These are phyloP conservation scores for Butyriboletus appendiculatus DNA, from an alignment of 1,284 basidiomycete species.

Conservation along the genomic window DNA sequence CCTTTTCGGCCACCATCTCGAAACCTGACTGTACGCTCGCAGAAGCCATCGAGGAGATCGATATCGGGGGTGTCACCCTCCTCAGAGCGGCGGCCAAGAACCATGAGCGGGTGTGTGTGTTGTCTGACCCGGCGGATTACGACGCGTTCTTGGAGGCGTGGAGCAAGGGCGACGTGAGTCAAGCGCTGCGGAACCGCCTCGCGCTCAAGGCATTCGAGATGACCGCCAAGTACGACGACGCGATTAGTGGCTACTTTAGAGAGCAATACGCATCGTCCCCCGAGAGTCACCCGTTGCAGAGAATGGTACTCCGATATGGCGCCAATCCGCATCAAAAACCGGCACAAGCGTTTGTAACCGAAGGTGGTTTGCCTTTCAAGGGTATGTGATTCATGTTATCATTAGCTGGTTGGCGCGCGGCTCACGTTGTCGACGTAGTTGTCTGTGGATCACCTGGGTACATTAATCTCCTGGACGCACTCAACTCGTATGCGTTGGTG, in stretches of 20 bases:
- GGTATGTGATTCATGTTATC: conserved; percentile 47
- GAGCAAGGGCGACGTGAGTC: conserved; percentile 72
- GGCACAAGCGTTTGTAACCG: conserved; percentile 93
- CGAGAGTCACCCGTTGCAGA: conserved; percentile 75
- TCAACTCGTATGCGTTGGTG: conserved; percentile 97
- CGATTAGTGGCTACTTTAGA: conserved; percentile 96
- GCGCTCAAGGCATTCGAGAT: conserved; percentile 98
- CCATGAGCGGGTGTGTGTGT: conserved; percentile 89
- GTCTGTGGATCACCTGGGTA: conserved; percentile 96
- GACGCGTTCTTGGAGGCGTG: conserved; percentile 78
- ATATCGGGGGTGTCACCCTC: conserved; percentile 98
- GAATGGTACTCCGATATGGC: conserved; percentile 90
- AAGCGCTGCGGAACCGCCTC: conserved; percentile 73
- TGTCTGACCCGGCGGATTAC: conserved; percentile 97
- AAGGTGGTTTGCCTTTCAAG: conserved; percentile 93
- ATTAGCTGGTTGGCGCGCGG: not conserved
- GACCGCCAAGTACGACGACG: conserved; percentile 94
- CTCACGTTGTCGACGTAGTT: conserved; percentile 46
- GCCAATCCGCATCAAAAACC: conserved; percentile 99
- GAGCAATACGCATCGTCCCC: conserved; percentile 90
- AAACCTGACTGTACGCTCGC: conserved; percentile 89
- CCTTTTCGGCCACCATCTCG: conserved; percentile 90
- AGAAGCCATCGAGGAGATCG: conserved; percentile 96
- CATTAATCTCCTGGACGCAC: conserved; percentile 98
- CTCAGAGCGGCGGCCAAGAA: conserved; percentile 99